phyloP scores from a whole-genome alignment of 2,329 filamentous ascomycete genomes.

The Hymenoscyphus repandus region DNA sequence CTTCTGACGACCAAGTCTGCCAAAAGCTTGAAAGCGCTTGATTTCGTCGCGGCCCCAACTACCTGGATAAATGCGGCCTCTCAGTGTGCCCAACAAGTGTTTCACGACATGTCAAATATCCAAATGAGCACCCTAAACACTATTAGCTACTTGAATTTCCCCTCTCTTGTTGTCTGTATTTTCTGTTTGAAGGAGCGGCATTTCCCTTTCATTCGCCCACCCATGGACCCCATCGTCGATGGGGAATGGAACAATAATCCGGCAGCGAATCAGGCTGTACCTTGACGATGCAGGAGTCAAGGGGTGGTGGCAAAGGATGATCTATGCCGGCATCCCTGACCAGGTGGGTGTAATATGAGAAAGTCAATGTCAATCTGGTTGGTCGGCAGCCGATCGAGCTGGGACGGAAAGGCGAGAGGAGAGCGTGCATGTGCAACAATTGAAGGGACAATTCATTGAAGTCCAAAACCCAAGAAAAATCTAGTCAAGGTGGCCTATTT shows the following conservation, averaged over 20 bases:
- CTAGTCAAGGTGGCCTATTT: too few species aligned
- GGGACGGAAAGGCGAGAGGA: neutral
- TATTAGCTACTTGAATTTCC: slow-evolving; percentile 6
- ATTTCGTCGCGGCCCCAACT: too few species aligned
- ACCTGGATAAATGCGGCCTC: too few species aligned
- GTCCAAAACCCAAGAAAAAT: too few species aligned
- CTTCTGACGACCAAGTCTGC: too few species aligned
- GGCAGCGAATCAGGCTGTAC: slow-evolving; percentile 11
- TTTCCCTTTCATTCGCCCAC: neutral
- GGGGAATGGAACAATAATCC: slow-evolving; percentile 8
- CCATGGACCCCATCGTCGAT: slow-evolving; percentile 8
- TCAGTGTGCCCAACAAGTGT: slow-evolving; percentile 2
- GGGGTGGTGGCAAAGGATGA: slow-evolving; percentile 18
- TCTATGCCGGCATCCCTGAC: slow-evolving; percentile 18
- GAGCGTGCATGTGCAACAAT: too few species aligned
- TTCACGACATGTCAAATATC: slow-evolving; percentile 22
- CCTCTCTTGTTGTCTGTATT: slow-evolving; percentile 7
- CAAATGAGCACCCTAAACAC: slow-evolving; percentile 22
- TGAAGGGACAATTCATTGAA: too few species aligned
- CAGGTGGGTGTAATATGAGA: slow-evolving; percentile 10
- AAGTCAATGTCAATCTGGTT: slow-evolving; percentile 2
- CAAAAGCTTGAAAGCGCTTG: too few species aligned
- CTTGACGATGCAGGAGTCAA: slow-evolving; percentile 14
- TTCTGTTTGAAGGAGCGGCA: neutral
- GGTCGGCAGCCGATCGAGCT: neutral